Conservation (phyloP, 495 filamentous ascomycete genomes). For the Penicillium paradoxum region DNA sequence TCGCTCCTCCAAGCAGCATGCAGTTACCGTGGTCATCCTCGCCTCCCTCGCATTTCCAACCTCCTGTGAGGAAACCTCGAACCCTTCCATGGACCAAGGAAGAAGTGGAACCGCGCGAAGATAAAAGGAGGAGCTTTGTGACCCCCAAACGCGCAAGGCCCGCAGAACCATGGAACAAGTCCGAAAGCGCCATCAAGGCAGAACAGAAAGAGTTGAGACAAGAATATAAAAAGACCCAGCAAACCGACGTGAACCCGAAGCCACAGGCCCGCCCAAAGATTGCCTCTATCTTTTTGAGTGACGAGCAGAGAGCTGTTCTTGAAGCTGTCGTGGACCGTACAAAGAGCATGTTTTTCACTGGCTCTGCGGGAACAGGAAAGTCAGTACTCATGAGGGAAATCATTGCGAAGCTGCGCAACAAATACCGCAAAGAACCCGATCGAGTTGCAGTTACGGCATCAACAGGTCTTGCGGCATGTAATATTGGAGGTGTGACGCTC, state of each 20-base stretch:
- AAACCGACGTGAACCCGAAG: conserved; percentile 23
- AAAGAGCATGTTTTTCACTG: conserved; percentile 96
- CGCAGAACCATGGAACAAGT: conserved; percentile 71
- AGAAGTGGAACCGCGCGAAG: conserved; percentile 24
- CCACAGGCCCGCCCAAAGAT: conserved; percentile 30
- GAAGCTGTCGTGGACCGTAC: conserved; percentile 66
- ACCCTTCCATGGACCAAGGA: conserved; percentile 52
- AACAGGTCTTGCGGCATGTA: conserved; percentile 92
- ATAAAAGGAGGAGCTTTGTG: conserved; percentile 21
- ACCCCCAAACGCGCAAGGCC: conserved; percentile 40
- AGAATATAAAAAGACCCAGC: conserved; percentile 49
- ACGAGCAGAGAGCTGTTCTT: conserved; percentile 81
- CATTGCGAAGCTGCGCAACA: conserved; percentile 71
- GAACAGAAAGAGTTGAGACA: conserved; percentile 70
- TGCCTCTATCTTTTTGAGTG: conserved; percentile 67
- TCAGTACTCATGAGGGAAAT: conserved; percentile 92
- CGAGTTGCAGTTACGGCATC: conserved; percentile 90
- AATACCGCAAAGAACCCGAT: conserved; percentile 68
- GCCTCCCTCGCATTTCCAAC: conserved; percentile 46
- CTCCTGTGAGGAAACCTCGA: conserved; percentile 42
- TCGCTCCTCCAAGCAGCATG: conserved; percentile 44
- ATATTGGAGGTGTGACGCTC: conserved; percentile 90
- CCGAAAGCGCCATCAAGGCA: conserved; percentile 74
- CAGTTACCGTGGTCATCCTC: conserved; percentile 63
- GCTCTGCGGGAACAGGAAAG: conserved; percentile 95